Base-by-base conservation (phyloP, 2,329 filamentous ascomycete genomes). In the Colletotrichum endophyticum region DNA sequence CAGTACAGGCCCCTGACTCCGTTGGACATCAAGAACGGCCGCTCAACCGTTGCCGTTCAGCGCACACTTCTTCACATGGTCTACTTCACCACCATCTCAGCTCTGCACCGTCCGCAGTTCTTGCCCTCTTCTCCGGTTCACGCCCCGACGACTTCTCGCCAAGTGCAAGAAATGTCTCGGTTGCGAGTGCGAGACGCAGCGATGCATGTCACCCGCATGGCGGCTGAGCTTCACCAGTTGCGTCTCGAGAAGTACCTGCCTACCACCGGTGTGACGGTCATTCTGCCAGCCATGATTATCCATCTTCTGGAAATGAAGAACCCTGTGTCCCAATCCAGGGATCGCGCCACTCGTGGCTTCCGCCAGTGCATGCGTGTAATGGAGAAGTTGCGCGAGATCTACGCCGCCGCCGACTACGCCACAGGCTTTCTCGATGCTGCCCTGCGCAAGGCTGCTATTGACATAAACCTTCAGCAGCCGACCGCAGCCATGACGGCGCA, bases 391-490 rank as follows among this genome's bases (percentile, higher is more conserved):
- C 92, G 96, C 49, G 95, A 98, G 81, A 95, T 96, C 34, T 98
- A 99, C 81, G 93, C 96, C 1, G 96, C 96, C 0, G 96, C 96
- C n/a, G 96, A 98, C 84, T 98, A 97, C 81, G 96, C 95, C n/a
- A 96, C 95, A 1, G 95, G 95, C 4, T 98, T 98, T 87, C 89
- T 98, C n/a, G 95, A 98, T 83, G 95, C 96, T 2, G 95, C 96
- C 1, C 94, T 98, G 78, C 93, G 95, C 78, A 98, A 98, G 86
- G 95, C 95, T 11, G 93, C 95, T 73, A 96, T 97, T 78, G 92
- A 95, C 72, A 88, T 95, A 53, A 84, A 81, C 64, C 80, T 83
- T 19, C 80, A 82, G 7, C 83, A 81, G 16, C 80, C 83, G 25
- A 81, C 82, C n/a, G 80, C 83, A 56, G 81, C 80, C 30, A 83